Conservation (phyloP, 2,329 filamentous ascomycete species). For the Fusarium graminum region DNA sequence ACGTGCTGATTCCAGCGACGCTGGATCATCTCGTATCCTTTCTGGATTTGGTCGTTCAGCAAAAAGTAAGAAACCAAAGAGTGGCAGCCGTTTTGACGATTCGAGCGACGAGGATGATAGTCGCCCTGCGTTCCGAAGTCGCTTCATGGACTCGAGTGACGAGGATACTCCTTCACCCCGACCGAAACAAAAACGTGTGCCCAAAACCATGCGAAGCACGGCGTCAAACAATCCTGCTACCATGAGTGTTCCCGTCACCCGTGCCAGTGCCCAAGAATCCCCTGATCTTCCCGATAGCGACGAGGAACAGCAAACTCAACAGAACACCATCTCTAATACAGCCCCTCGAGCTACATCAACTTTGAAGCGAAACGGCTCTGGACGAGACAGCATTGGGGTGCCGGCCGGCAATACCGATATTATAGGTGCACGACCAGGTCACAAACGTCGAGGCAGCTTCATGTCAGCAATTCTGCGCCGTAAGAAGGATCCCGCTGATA, state of each 20-base stretch:
- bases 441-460: conserved; percentile 63
- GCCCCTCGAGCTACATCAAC: conserved; percentile 45
- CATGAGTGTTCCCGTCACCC: conserved; percentile 56
- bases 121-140: conserved; percentile 59
- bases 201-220: conserved; percentile 51
- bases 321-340: conserved; percentile 1
- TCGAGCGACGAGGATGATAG: conserved; percentile 74
- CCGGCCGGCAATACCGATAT: conserved; percentile 41
- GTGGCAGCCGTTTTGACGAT: conserved; percentile 75
- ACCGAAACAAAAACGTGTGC: conserved; percentile 52
- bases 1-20: conserved; percentile 57
- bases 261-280: conserved; percentile 64
- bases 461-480: conserved; percentile 73
- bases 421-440: conserved; percentile 46
- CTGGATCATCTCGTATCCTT: conserved; percentile 55
- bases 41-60: conserved; percentile 59
- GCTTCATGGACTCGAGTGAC: conserved; percentile 80
- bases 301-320: conserved; percentile 51
- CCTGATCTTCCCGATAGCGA: conserved; percentile 73
- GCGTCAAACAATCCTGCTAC: conserved; percentile 50
- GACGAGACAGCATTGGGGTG: conserved; percentile 53
- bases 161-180: conserved; percentile 51
- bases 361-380: conserved; percentile 59
- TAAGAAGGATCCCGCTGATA: conserved; percentile 65
- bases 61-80: conserved; percentile 50